Base-by-base conservation (phyloP, 176 grass and related monocot genomes). In the Leersia perrieri region DNA sequence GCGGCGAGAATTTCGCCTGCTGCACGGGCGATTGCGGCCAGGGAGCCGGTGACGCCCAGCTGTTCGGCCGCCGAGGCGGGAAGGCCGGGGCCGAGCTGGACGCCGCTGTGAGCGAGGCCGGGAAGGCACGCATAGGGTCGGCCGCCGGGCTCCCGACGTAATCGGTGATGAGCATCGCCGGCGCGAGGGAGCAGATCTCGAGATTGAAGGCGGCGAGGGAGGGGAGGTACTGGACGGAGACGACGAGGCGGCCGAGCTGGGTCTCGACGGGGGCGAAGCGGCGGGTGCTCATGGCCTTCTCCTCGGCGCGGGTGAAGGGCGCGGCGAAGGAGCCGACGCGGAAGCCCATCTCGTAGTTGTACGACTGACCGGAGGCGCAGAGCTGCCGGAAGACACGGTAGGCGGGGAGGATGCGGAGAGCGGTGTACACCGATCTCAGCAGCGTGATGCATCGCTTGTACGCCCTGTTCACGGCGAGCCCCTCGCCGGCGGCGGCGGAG, bases 381-480 rank as follows among this genome's bases (percentile, higher is more conserved):
- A 99, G 84, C 87, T 76, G 51, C 64, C 87, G 85, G 75, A 91
- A 98, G 47, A 85, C 81, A 69, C 86, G 90, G 73, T 98, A 90
- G 7, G 84, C 90, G 11, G 95, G 95, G 22, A 98, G 88, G 70
- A 98, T 33, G 42, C 95, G 92, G 23, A 98, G 86, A 49, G 91
- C 57, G 23, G 86, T 51, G 83, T 98, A 95, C 25, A 97, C 64
- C 16, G 94, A 94, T 23, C 94, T 42, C 22, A 97, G 80, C 47
- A 94, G 85, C 82, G 90, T 94, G 87, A 89, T 92, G 33, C 86
- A 94, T 35, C 89, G 89, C 92, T 94, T 94, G 83, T 94, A 91
- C 5, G 89, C 84, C 35, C 89, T n/a, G 80, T 94, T 94, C 7
- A 91, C 89, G 44, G 84, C 89, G 7, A 89, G 82, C 25, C 63